Evolutionary conservation across 2,329 filamentous ascomycete species (phyloP).

Genomic region (Arthrobotrys conoides): DNA sequence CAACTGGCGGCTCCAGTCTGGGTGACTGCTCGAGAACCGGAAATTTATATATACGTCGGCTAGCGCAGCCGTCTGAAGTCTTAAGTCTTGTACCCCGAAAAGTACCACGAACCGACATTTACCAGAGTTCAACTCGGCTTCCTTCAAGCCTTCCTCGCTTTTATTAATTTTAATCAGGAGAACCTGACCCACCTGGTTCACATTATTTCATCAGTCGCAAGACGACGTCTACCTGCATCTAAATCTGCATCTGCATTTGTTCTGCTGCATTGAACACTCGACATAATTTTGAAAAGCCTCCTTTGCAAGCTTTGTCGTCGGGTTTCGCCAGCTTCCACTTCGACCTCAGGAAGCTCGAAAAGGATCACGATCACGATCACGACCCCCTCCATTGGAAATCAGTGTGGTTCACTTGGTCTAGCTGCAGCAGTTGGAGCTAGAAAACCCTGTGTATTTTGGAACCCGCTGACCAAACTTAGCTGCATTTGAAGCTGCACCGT

Average conservation of each 20-base stretch:
- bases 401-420: slow-evolving; percentile 44
- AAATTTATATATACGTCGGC: slow-evolving; percentile 42
- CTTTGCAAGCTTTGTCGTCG: slow-evolving; percentile 9
- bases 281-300: neutral
- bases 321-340: slow-evolving; percentile 59
- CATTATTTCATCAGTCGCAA: slow-evolving; percentile 39
- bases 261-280: neutral
- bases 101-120: slow-evolving; percentile 14
- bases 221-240: slow-evolving; percentile 11
- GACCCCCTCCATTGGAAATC: slow-evolving; percentile 37
- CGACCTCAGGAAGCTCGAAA: slow-evolving; percentile 16
- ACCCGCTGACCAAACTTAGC: slow-evolving; percentile 59
- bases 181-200: slow-evolving; percentile 20
- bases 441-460: slow-evolving; percentile 42
- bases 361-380: slow-evolving; percentile 42
- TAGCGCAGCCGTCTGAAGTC: slow-evolving; percentile 31
- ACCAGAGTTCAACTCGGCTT: neutral
- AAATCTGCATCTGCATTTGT: neutral
- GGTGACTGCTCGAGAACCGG: slow-evolving; percentile 21
- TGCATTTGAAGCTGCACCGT: slow-evolving; percentile 52
- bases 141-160: neutral
- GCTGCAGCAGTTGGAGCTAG: slow-evolving; percentile 12
- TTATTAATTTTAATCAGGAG: slow-evolving; percentile 12
- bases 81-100: slow-evolving; percentile 35
- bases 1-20: slow-evolving; percentile 52